Evolutionary conservation across 2,329 filamentous ascomycete species (phyloP), one percentile per base, ranked within the genome.

Genomic region (Rhexocercosporidium sp.): DNA sequence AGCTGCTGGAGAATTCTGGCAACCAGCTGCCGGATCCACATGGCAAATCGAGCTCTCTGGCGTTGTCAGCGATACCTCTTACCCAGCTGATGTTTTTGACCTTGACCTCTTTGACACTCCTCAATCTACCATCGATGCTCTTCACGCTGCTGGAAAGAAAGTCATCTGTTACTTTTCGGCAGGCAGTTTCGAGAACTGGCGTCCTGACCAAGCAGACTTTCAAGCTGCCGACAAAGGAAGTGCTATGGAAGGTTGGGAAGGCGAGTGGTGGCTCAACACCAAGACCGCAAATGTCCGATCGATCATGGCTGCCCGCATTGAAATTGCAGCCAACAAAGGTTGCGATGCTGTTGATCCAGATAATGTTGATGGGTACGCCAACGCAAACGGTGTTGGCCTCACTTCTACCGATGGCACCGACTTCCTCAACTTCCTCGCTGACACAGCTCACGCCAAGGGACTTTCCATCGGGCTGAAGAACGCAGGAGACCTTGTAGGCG

Each of bases 151-250:
- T 31, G 85, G 83, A 9, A 86, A 86, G 74, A 88, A 85, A 69
- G 86, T 92, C 63, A 89, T 93, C 66, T 93, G 91, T 81, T 93
- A 93, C 79, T 93, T 93, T 80, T 90, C 87, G 61, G 90, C 89
- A 0, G 91, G 91, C 0, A 89, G 86, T 8, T 92, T 85, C 72
- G 91, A 93, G 77, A 76, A 87, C 61, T 87, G 84, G 80, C 83
- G 90, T 3, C 78, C 82, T 0, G 91, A 93, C 75, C 64, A 69
- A 12, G 77, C 44, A 69, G 72, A 85, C 5, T 92, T 92, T 74
- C 74, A 79, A 8, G 69, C 80, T 1, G 76, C 78, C 0, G 90
- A 92, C 70, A 76, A 88, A 49, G 90, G 90, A 22, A 82, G 83
- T 3, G 77, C 78, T 6, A 79, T 93, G 5, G 81, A 86, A 12